phyloP scores from a whole-genome alignment of 2,329 filamentous ascomycete species.

The Blumeriella jaapii region DNA sequence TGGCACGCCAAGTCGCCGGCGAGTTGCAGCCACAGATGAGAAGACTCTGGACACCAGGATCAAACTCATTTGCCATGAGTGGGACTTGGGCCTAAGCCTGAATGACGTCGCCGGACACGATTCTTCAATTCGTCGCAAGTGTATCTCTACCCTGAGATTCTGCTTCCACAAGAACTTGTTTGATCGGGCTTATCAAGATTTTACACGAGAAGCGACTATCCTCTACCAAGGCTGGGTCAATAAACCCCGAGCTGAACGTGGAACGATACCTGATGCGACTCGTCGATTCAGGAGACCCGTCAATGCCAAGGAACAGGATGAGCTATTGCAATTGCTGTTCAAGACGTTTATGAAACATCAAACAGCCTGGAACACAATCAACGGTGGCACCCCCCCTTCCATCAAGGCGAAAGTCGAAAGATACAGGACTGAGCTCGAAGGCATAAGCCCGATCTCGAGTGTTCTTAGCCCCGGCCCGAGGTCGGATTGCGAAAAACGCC shows the following conservation, averaged over 20 bases:
- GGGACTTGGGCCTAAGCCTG: constrained; percentile 2
- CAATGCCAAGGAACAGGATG: constrained; percentile 3
- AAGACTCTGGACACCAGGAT: neutral
- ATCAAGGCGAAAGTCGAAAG: neutral
- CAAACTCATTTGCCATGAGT: neutral
- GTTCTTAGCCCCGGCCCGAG: neutral
- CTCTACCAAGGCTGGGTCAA: constrained; percentile 13
- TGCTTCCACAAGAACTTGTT: constrained; percentile 1
- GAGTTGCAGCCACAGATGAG: neutral
- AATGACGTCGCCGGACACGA: neutral
- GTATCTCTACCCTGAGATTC: neutral
- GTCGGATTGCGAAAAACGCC: constrained; percentile 3
- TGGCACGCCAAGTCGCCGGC: constrained; percentile 1
- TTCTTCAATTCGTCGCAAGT: neutral
- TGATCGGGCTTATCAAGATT: constrained; percentile 1
- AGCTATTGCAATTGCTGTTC: constrained; percentile 8
- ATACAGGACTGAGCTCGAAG: neutral
- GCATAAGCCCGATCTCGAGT: constrained; percentile 1
- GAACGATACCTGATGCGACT: constrained; percentile 11
- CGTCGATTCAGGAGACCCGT: constrained; percentile 7
- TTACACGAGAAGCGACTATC: constrained; percentile 5
- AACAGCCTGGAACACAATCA: neutral
- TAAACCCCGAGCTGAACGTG: constrained; percentile 14
- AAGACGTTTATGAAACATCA: constrained; percentile 1
- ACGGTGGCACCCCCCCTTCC: neutral